These are phyloP conservation scores for Podospora bellae-mahoneyi DNA, from an alignment of 495 filamentous ascomycete genomes.

Conservation along the genomic window DNA sequence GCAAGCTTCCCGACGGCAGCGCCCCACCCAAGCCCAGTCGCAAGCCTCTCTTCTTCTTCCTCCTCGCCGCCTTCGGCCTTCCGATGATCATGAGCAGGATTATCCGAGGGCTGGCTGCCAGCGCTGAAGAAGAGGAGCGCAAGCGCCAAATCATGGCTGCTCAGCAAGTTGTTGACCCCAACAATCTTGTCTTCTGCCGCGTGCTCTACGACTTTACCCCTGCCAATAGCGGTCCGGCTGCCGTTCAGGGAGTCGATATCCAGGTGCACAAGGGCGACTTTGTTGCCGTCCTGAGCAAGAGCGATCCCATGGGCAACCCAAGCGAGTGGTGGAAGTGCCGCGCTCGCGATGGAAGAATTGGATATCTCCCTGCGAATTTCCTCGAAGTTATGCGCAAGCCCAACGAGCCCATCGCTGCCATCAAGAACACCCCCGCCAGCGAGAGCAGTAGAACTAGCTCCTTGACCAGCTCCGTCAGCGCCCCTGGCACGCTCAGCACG, in stretches of 20 bases:
- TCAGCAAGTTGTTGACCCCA: constrained; percentile 65
- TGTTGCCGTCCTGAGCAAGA: constrained; percentile 90
- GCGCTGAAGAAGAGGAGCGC: constrained; percentile 75
- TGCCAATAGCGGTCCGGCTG: constrained; percentile 53
- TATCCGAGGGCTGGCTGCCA: constrained; percentile 76
- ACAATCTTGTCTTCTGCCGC: constrained; percentile 91
- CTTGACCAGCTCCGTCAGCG: constrained; percentile 40
- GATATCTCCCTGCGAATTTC: constrained; percentile 87
- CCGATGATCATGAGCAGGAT: constrained; percentile 95
- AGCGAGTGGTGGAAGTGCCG: constrained; percentile 97
- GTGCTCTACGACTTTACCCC: constrained; percentile 92
- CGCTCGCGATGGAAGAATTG: constrained; percentile 84
- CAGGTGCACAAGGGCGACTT: constrained; percentile 93
- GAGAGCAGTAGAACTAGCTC: constrained; percentile 50
- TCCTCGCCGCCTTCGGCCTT: constrained; percentile 88
- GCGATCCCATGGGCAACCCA: constrained; percentile 85
- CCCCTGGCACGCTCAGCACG: constrained; percentile 34
- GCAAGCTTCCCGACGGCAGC: constrained; percentile 34
- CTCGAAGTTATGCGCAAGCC: constrained; percentile 74
- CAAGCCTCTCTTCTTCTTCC: constrained; percentile 95
- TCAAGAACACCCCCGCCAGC: constrained; percentile 55
- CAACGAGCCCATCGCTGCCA: constrained; percentile 42
- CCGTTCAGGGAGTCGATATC: constrained; percentile 74
- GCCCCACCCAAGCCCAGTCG: constrained; percentile 70
- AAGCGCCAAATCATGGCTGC: constrained; percentile 50